phyloP scores from a whole-genome alignment of 345 rosid genomes.

The Syzygium aromaticum region DNA sequence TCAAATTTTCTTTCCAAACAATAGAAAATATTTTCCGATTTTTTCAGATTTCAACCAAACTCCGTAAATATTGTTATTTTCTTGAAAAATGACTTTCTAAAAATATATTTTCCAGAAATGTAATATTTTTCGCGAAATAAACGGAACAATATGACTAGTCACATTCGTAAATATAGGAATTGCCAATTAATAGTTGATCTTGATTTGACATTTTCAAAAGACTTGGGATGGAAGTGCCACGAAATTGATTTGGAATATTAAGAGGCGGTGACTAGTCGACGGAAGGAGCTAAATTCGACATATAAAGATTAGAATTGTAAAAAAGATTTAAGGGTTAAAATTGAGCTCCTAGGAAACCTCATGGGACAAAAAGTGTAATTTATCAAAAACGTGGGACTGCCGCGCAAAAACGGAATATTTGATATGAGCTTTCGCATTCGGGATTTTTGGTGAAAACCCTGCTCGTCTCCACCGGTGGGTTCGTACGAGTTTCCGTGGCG shows the following conservation, averaged over 20 bases:
- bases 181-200: background rate
- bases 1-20: fast-evolving
- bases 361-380: background rate
- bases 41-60: background rate
- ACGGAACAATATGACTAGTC: background rate
- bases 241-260: too few relatives aligned
- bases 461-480: background rate
- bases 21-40: background rate
- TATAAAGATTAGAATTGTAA: background rate
- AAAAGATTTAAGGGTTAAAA: background rate
- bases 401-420: background rate
- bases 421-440: background rate
- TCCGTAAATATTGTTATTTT: fast-evolving
- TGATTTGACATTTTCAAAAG: background rate
- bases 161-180: background rate
- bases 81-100: too few relatives aligned
- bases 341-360: background rate
- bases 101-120: too few relatives aligned
- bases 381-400: background rate
- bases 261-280: background rate
- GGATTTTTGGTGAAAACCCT: background rate
- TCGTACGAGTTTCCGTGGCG: background rate
- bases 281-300: background rate
- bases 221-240: background rate
- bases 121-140: too few relatives aligned